A percentile compares a stretch with the other conserved stretches of the same genome.
phyloP scores from a whole-genome alignment of 2,329 filamentous ascomycete genomes.

The Ophiostoma sp. region DNA sequence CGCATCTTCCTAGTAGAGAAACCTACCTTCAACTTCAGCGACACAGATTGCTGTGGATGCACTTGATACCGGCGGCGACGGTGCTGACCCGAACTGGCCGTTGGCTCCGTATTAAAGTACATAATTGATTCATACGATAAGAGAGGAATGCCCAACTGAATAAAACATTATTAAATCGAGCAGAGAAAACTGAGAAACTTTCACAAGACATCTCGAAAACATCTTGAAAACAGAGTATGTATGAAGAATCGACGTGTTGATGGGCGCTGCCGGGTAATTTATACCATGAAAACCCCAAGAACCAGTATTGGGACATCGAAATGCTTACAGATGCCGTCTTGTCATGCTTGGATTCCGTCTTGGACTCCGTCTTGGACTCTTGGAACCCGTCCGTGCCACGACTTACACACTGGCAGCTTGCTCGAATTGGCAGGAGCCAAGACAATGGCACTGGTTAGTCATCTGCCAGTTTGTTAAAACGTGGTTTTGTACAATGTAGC shows the following conservation, averaged over 20 bases:
- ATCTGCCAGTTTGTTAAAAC: not conserved
- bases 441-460: constrained; percentile 6
- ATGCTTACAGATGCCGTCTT: constrained; percentile 3
- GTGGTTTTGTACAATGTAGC: not conserved
- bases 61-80: not conserved
- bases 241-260: not conserved
- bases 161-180: not conserved
- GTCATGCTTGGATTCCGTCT: constrained; percentile 5
- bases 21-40: not conserved
- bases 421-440: constrained; percentile 7
- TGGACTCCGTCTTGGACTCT: constrained; percentile 1
- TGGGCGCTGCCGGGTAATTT: not conserved
- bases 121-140: not conserved
- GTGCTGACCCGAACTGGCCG: not conserved
- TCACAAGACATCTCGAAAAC: not conserved
- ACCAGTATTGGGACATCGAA: not conserved
- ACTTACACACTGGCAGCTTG: constrained; percentile 11
- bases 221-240: not conserved
- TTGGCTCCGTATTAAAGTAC: not conserved
- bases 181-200: not conserved
- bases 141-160: too few relatives aligned
- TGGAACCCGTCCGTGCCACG: not conserved
- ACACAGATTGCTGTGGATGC: not conserved
- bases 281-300: not conserved
- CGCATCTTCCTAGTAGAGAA: constrained; percentile 15